Percentiles rank a stretch among this genome's conserved stretches.
Conservation (phyloP, 176 grass and related monocot genomes). For the Carex scoparia region DNA sequence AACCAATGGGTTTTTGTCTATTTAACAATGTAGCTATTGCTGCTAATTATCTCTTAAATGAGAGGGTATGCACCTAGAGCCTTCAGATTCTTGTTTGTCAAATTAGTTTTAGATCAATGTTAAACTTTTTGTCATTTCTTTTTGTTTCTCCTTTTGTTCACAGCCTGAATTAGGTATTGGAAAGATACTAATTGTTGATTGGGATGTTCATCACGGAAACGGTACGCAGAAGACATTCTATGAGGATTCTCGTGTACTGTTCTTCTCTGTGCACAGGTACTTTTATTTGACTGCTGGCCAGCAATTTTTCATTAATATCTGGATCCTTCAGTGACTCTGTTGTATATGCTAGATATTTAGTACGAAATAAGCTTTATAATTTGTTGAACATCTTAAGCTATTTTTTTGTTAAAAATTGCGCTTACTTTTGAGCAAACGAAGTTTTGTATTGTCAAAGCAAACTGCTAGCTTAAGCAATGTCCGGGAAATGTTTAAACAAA, state of each 20-base stretch:
- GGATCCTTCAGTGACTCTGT: background rate
- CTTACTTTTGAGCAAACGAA: background rate
- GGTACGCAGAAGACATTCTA: conserved; percentile 95
- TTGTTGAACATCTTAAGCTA: background rate
- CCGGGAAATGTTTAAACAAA: background rate
- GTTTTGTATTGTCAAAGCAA: background rate
- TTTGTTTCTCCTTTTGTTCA: background rate
- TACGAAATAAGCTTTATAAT: background rate
- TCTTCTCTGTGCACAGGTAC: conserved; percentile 97
- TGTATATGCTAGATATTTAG: background rate
- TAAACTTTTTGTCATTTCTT: background rate
- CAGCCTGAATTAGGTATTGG: conserved; percentile 87
- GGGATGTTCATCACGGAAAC: conserved; percentile 98
- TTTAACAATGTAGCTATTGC: conserved; percentile 94
- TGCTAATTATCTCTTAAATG: conserved; percentile 86
- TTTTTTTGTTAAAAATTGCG: background rate
- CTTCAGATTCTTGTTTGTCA: conserved; percentile 2
- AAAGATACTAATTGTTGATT: conserved; percentile 96
- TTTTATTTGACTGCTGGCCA: background rate
- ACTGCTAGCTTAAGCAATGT: background rate
- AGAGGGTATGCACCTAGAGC: conserved; percentile 45
- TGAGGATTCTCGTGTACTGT: conserved; percentile 72
- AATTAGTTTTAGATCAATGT: background rate
- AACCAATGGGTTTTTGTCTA: conserved; percentile 97
- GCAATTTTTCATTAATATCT: background rate